phyloP scores from a whole-genome alignment of 495 filamentous ascomycete genomes.

The Daldinia grandis region DNA sequence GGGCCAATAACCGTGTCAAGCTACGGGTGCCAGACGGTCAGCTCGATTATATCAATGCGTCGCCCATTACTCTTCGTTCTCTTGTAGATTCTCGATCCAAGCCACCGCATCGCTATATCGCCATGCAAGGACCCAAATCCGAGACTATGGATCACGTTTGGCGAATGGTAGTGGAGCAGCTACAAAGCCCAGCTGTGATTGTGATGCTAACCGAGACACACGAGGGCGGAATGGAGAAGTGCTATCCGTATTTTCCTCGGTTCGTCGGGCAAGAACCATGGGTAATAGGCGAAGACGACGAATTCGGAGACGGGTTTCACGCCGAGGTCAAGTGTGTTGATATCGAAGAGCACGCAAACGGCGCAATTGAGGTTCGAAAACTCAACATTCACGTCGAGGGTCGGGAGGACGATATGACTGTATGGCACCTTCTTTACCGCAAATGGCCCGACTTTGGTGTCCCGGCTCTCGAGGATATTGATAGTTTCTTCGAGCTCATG shows the following conservation, averaged over 20 bases:
- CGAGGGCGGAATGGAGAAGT: slow-evolving; percentile 85
- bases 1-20: slow-evolving; percentile 83
- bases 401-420: slow-evolving; percentile 60
- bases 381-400: slow-evolving; percentile 57
- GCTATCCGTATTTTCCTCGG: slow-evolving; percentile 87
- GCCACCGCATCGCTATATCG: slow-evolving; percentile 60
- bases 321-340: slow-evolving; percentile 62
- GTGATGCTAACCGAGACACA: slow-evolving; percentile 96
- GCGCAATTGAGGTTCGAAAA: slow-evolving; percentile 63
- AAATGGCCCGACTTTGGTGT: slow-evolving; percentile 95
- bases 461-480: slow-evolving; percentile 80
- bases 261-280: slow-evolving; percentile 61
- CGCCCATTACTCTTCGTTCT: slow-evolving; percentile 78
- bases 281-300: slow-evolving; percentile 65
- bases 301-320: slow-evolving; percentile 69
- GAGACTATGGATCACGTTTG: slow-evolving; percentile 80
- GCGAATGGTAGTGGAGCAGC: slow-evolving; percentile 95
- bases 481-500: slow-evolving; percentile 81
- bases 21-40: slow-evolving; percentile 81
- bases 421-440: slow-evolving; percentile 91
- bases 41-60: slow-evolving; percentile 96
- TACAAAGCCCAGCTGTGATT: slow-evolving; percentile 79
- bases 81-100: slow-evolving; percentile 59
- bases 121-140: slow-evolving; percentile 82
- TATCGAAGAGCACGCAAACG: slow-evolving; percentile 57